Evolutionary conservation across 345 rosid genomes (phyloP), one percentile per base, ranked within the genome.

Genomic region (Eucalyptus fibrosa): DNA sequence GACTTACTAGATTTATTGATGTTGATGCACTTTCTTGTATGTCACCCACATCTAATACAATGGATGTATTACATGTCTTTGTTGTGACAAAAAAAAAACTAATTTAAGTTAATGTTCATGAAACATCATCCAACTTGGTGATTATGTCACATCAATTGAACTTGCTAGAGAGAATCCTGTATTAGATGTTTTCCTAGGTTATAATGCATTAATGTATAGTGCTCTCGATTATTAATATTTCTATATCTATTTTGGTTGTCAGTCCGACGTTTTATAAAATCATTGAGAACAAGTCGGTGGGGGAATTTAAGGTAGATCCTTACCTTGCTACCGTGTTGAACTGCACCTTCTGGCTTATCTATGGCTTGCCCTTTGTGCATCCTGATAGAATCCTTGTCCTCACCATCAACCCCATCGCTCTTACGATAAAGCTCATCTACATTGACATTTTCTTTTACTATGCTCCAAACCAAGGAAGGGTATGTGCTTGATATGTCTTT

Each of bases 221-320:
- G 56, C 24, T 53, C 24, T 53, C 24, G 9, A 18, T 53, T 53
- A 77, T 37, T 56, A 14, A 67, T 37, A 18, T 45, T 80, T 32
- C 7, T 55, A 77, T 81, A 50, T 80, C 12, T 69, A 14, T 72
- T 56, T 56, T 59, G 28, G 21, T n/a, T 91, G 86, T 50, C 92
- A 94, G 96, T 7, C 94, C 95, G 5, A 94, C 95, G 9, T 92
- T 93, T 86, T 86, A 87, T 42, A 49, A 69, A 50, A 94, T 93
- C 50, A 26, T 91, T 2, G 91, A 94, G 91, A 90, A 89, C 12
- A 93, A 93, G 90, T 91, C 88, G 9, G 93, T 93, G 77, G 91
- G 92, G 24, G 94, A 94, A 51, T 94, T 92, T 87, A 86, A 92
- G 55, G 91, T 92, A 6, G 90, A 94, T 40, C 93, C 94, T 2